Evolutionary conservation across 2,329 filamentous ascomycete species (phyloP), one percentile per base, ranked within the genome.

Genomic region (Aspergillus ochraceoroseus): DNA sequence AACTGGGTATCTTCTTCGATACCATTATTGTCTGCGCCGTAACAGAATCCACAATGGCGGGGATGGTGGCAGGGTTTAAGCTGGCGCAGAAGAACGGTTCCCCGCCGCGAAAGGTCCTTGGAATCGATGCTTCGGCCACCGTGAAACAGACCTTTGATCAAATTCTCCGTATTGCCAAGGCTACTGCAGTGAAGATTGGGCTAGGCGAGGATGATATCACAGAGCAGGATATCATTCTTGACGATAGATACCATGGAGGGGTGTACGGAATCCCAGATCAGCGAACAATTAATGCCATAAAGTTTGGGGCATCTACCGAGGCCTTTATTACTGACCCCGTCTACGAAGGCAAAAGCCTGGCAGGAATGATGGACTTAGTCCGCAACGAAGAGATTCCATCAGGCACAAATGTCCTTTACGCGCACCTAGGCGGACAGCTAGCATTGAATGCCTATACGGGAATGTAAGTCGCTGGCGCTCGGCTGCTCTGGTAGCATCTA

Each of bases 21-120:
- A 80, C 75, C 1, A 56, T 86, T 5, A 64, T 86, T 38, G 82
- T 84, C 6, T 85, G 82, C 57, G 80, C 79, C 12, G 83, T 85
- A 1, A 85, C 82, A 0, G 83, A 83, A 3, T 80, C 75, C 4
- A 86, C 83, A 1, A 73, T 84, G 57, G 83, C 77, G 0, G 83
- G 83, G 6, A 83, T 87, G 71, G 71, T 87, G 6, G 82, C 82
- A 0, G 83, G 83, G 0, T 85, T 85, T 61, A 84, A 83, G 65
- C 67, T 83, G 15, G 65, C 74, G 2, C 70, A 82, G 62, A 70
- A 32, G 1, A 59, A 59, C 1, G 23, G 20, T 4, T 30, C 8
- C 4, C 17, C 31, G 9, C 15, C 6, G 32, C 66, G 56, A 23
- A 76, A 70, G 55, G 66, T 86, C 4, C 73, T 86, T 34, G 83